phyloP scores from a whole-genome alignment of 306 rosid genomes.

The Sindora glabra region DNA sequence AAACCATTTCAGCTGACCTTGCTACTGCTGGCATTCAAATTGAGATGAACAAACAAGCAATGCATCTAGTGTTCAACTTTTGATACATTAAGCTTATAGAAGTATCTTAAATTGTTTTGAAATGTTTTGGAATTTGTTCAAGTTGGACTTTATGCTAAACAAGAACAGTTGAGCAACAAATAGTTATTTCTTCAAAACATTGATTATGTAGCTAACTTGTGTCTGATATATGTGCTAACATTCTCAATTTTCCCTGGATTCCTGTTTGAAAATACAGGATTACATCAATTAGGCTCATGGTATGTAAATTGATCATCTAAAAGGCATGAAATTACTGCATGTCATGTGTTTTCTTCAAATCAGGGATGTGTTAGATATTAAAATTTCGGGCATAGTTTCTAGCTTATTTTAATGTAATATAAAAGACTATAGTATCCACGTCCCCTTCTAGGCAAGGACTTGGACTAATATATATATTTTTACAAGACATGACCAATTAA shows the following conservation, averaged over 20 bases:
- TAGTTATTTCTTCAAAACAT: conserved; percentile 24
- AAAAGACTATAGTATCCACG: no score
- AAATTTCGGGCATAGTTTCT: no score
- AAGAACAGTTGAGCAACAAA: conserved; percentile 23
- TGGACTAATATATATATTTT: no score
- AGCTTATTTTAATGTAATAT: no score
- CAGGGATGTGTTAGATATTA: no score
- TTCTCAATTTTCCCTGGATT: conserved; percentile 51
- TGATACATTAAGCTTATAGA: background rate
- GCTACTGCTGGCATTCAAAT: conserved; percentile 41
- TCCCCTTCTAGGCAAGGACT: no score
- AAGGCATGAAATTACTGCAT: no score
- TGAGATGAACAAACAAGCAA: conserved; percentile 13
- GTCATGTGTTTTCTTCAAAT: no score
- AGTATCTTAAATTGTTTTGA: background rate
- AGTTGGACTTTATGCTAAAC: conserved; percentile 11
- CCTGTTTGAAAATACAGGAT: conserved; percentile 50
- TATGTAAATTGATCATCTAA: background rate
- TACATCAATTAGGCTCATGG: conserved; percentile 45
- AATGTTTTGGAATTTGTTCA: background rate
- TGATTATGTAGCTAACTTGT: conserved; percentile 33
- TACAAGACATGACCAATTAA: no score
- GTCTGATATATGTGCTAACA: conserved; percentile 45
- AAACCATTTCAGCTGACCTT: conserved; percentile 51
- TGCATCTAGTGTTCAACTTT: background rate